Conservation (phyloP, 2,329 filamentous ascomycete genomes). For the Pseudogymnoascus sp. region DNA sequence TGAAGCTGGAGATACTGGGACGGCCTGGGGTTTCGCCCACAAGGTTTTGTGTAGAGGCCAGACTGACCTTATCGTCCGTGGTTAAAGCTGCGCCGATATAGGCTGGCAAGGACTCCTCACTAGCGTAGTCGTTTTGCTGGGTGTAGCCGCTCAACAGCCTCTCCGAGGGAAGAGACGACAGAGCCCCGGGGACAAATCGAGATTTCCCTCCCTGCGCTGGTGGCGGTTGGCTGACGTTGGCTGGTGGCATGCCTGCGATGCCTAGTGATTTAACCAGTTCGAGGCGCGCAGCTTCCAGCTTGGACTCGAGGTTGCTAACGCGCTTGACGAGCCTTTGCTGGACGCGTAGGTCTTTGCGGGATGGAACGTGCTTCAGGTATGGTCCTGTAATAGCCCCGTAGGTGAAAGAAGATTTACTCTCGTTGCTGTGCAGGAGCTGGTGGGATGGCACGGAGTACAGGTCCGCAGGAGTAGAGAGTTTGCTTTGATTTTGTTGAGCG, state of each 20-base stretch:
- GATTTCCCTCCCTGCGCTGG: slow-evolving; percentile 25
- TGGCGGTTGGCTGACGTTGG: slow-evolving; percentile 19
- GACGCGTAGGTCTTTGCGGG: slow-evolving; percentile 47
- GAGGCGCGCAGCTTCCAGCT: slow-evolving; percentile 45
- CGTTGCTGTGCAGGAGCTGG: slow-evolving; percentile 1
- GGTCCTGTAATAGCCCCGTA: neutral
- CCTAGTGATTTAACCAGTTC: slow-evolving; percentile 40
- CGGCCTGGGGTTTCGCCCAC: neutral
- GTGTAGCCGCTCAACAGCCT: slow-evolving; percentile 32
- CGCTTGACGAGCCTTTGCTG: slow-evolving; percentile 50
- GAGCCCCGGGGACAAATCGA: slow-evolving; percentile 34
- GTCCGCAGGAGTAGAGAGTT: neutral
- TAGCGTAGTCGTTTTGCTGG: neutral
- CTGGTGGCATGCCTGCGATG: slow-evolving; percentile 32
- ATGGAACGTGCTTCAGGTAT: slow-evolving; percentile 30
- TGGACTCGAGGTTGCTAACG: slow-evolving; percentile 52
- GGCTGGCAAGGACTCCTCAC: neutral
- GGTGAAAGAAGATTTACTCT: neutral
- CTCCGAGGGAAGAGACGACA: slow-evolving; percentile 39
- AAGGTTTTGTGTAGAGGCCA: neutral
- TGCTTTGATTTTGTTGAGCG: neutral
- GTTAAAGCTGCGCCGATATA: neutral
- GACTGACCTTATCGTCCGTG: neutral
- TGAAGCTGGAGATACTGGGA: neutral
- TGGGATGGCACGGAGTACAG: neutral